These are phyloP conservation scores for Vitis hybrid DNA, from an alignment of 177 flowering plant genomes.

Conservation along the genomic window DNA sequence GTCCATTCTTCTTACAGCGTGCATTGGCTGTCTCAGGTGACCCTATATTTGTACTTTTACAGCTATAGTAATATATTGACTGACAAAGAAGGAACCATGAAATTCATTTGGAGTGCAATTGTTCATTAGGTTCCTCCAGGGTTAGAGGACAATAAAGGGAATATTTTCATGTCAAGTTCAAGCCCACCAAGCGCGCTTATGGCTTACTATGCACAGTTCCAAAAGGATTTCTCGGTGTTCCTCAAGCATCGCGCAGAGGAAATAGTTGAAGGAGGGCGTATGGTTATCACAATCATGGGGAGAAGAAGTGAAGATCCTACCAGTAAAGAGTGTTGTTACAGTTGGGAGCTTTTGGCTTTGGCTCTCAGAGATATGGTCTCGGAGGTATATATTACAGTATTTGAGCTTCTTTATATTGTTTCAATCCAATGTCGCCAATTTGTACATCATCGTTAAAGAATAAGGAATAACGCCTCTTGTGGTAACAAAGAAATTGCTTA, in stretches of 20 bases:
- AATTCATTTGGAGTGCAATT: neutral
- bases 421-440: no score
- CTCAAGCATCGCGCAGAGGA: constrained; percentile 43
- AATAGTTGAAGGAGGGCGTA: constrained; percentile 45
- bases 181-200: constrained; percentile 17
- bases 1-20: no score
- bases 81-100: neutral
- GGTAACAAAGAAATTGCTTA: no score
- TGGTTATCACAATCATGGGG: constrained; percentile 55
- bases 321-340: constrained; percentile 35
- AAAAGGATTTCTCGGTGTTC: constrained; percentile 43
- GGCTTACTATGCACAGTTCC: constrained; percentile 25
- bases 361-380: constrained; percentile 39
- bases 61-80: no score
- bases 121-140: constrained; percentile 26
- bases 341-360: constrained; percentile 49
- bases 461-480: no score
- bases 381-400: constrained; percentile 22
- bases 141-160: constrained; percentile 22
- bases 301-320: constrained; percentile 35
- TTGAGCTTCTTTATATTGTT: no score
- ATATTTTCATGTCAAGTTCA: constrained; percentile 18
- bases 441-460: no score
- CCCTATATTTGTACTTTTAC: no score
- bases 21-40: no score